phyloP scores from a whole-genome alignment of 106 monocot species.

The Dendrobium nobile region DNA sequence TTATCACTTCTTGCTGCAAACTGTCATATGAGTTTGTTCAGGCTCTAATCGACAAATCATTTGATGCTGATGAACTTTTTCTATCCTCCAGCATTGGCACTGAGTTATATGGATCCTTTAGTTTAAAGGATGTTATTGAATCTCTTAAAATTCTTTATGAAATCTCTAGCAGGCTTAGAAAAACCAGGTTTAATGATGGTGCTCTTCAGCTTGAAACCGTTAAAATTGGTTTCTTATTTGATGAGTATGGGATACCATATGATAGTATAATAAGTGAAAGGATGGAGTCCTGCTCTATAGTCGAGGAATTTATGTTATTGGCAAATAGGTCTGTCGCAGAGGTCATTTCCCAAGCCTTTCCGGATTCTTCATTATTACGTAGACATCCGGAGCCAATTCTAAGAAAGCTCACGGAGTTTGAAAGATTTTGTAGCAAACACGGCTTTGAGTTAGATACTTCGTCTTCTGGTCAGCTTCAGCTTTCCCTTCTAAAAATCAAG shows the following conservation, averaged over 20 bases:
- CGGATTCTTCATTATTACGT: conserved; percentile 66
- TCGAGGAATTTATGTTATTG: conserved; percentile 88
- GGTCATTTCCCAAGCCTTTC: conserved; percentile 74
- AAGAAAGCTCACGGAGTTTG: conserved; percentile 80
- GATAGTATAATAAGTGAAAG: conserved; percentile 41
- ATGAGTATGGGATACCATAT: conserved; percentile 69
- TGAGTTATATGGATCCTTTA: conserved; percentile 38
- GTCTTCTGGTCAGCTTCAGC: conserved; percentile 66
- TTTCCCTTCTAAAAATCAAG: conserved; percentile 63
- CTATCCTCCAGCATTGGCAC: conserved; percentile 18
- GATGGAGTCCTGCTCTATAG: conserved; percentile 59
- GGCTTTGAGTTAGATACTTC: conserved; percentile 83
- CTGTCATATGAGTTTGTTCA: conserved; percentile 87
- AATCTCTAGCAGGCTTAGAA: conserved; percentile 54
- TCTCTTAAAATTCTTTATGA: conserved; percentile 55
- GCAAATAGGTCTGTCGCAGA: conserved; percentile 76
- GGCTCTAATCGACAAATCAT: conserved; percentile 49
- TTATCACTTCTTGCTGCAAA: conserved; percentile 82
- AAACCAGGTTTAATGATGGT: conserved; percentile 67
- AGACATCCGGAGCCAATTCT: conserved; percentile 88
- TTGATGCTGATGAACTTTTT: conserved; percentile 7
- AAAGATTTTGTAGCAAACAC: conserved; percentile 68
- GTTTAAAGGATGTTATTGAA: conserved; percentile 41
- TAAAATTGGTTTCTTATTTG: conserved; percentile 72
- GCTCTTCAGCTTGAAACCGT: conserved; percentile 65